Percentiles rank a stretch among this genome's conserved stretches.
phyloP scores from a whole-genome alignment of 2,329 filamentous ascomycete species.

The Cladosporium sp. region DNA sequence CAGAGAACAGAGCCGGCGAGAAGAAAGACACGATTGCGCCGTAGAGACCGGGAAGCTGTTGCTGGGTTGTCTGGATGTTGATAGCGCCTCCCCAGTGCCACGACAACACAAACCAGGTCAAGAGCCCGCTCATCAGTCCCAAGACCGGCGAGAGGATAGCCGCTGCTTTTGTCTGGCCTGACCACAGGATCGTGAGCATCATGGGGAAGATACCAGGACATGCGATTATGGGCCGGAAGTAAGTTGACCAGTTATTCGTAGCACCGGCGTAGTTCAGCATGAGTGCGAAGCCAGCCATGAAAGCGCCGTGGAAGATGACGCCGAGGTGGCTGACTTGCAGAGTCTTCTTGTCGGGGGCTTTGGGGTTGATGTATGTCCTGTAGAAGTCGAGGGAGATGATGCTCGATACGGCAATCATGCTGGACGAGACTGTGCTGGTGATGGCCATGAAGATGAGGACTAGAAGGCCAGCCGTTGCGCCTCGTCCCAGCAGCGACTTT shows the following conservation, averaged over 20 bases:
- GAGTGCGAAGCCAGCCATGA: constrained; percentile 51
- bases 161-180: constrained; percentile 47
- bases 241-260: constrained; percentile 50
- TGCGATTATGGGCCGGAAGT: constrained; percentile 45
- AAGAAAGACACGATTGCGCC: constrained; percentile 49
- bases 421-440: constrained; percentile 52
- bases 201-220: constrained; percentile 50
- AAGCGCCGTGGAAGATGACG: constrained; percentile 49
- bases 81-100: constrained; percentile 43
- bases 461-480: constrained; percentile 47
- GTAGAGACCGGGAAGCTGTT: constrained; percentile 46
- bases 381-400: constrained; percentile 55
- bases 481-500: constrained; percentile 46
- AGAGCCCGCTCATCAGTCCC: constrained; percentile 45
- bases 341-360: constrained; percentile 45
- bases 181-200: constrained; percentile 48
- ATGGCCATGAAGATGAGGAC: constrained; percentile 55
- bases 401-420: constrained; percentile 53
- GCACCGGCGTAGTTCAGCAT: constrained; percentile 52
- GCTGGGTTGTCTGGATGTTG: constrained; percentile 44
- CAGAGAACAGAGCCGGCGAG: constrained; percentile 48
- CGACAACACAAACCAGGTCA: constrained; percentile 46
- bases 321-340: constrained; percentile 50
- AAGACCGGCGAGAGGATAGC: constrained; percentile 49
- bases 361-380: constrained; percentile 52